Conservation (phyloP, 208 protist genomes). For the Naegleria lovaniensis region DNA sequence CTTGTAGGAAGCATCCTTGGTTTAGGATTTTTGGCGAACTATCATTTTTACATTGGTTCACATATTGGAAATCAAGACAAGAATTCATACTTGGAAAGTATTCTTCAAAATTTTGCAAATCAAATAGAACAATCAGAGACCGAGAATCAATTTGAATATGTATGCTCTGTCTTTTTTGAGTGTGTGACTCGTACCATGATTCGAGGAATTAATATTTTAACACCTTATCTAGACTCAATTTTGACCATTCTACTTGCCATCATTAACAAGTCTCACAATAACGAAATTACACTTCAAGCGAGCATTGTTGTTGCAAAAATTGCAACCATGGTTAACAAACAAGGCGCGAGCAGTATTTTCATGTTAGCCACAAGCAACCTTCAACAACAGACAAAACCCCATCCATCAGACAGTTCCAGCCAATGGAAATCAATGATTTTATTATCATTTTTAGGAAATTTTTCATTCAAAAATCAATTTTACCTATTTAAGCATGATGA, state of each 20-base stretch:
- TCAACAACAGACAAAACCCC: background rate
- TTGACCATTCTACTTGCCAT: background rate
- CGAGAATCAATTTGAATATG: background rate
- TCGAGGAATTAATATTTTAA: background rate
- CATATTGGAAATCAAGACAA: background rate
- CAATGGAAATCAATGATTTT: background rate
- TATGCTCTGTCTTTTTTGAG: background rate
- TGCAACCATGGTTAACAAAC: background rate
- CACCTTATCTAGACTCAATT: background rate
- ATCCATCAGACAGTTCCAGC: background rate
- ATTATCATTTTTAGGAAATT: background rate
- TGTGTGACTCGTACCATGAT: background rate
- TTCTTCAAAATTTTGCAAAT: background rate
- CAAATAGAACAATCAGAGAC: background rate
- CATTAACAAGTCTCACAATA: background rate
- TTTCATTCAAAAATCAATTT: conserved; percentile 11
- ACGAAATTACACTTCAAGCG: background rate
- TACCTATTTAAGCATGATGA: background rate
- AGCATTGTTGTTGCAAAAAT: background rate
- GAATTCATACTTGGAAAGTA: background rate
- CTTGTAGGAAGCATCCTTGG: background rate
- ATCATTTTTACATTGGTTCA: background rate
- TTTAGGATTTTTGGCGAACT: background rate
- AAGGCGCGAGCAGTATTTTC: background rate
- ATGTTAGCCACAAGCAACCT: background rate